A percentile compares a stretch with the other conserved stretches of the same genome.
Conservation (phyloP, 345 rosid species). For the Camelina sativa region DNA sequence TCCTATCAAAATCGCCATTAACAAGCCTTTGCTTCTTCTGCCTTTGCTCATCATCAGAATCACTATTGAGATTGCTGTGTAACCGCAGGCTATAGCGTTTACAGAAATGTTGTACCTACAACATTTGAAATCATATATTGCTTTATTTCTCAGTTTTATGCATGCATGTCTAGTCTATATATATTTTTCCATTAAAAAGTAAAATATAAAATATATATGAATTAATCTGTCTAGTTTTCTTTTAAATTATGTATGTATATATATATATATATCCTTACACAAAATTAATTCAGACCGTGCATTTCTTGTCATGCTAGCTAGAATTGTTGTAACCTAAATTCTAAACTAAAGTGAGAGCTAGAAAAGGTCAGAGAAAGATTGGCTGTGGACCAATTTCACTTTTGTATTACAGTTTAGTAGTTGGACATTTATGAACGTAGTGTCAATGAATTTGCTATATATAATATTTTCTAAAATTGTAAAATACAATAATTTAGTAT, state of each 20-base stretch:
- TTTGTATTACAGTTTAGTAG: conserved; percentile 11
- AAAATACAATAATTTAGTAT: too few species aligned
- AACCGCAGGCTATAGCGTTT: conserved; percentile 63
- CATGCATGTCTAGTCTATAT: not conserved
- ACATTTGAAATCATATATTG: conserved; percentile 4
- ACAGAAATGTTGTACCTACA: conserved; percentile 59
- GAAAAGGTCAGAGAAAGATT: not conserved
- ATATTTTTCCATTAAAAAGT: too few species aligned
- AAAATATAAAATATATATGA: too few species aligned
- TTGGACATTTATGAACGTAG: conserved; percentile 31
- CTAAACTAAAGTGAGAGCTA: not conserved
- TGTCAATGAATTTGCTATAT: too few species aligned
- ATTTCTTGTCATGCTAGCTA: conserved; percentile 20
- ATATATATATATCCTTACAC: not conserved
- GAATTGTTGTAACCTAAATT: conserved; percentile 4
- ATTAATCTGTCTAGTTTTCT: not conserved
- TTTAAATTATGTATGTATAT: not conserved
- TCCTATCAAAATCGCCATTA: conserved; percentile 34
- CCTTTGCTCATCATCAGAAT: conserved; percentile 37
- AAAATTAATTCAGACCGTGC: not conserved
- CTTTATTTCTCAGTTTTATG: conserved; percentile 4
- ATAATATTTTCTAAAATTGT: too few species aligned
- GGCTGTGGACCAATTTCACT: conserved; percentile 13
- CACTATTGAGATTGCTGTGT: conserved; percentile 55
- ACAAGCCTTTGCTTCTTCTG: conserved; percentile 43